These are phyloP conservation scores for Paramecium tetraurelia DNA, from an alignment of 73 alveolate genomes.

Conservation along the genomic window DNA sequence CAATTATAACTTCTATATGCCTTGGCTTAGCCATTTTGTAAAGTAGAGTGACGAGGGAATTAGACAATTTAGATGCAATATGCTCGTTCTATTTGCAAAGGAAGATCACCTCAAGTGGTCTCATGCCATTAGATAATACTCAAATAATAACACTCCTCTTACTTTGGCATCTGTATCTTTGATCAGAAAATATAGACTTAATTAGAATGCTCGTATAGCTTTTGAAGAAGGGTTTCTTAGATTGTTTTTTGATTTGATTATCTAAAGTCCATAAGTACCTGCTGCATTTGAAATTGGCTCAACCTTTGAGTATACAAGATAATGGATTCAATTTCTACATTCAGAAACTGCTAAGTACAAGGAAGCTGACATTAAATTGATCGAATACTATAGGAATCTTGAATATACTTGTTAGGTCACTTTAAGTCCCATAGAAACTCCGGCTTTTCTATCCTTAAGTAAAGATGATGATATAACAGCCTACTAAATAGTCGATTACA, in stretches of 20 bases:
- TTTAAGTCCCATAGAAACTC: background rate
- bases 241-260: constrained; percentile 5
- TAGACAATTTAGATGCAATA: background rate
- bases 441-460: background rate
- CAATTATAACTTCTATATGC: background rate
- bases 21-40: background rate
- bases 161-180: background rate
- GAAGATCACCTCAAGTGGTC: background rate
- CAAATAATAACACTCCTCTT: background rate
- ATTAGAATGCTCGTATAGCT: background rate
- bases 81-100: background rate
- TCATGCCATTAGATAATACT: background rate
- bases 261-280: background rate
- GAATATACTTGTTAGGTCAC: background rate
- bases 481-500: background rate
- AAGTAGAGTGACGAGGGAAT: background rate
- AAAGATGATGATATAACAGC: background rate
- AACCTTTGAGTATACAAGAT: background rate
- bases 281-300: background rate
- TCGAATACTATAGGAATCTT: background rate
- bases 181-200: background rate
- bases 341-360: background rate
- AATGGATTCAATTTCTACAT: background rate
- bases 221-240: constrained; percentile 31
- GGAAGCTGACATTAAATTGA: background rate